Base-by-base conservation (phyloP, 1,139 yeast genomes). In the Pichia sp. region DNA sequence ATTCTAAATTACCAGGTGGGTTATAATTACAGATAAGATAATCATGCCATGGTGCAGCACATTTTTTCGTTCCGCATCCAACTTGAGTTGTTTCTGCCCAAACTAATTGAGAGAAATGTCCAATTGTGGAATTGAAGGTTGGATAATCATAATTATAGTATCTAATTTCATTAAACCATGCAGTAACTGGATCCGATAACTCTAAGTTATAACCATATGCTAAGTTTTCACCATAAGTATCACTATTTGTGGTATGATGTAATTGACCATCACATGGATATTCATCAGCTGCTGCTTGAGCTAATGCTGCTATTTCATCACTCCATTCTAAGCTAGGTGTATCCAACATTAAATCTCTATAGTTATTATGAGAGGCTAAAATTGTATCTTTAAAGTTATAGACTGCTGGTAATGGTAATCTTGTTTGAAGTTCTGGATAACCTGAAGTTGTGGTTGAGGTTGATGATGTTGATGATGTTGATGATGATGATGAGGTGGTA, bases 191-290 rank as follows among this genome's bases (percentile, higher is more conserved):
- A 45, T 79, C 86, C 31, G 74, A 72, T 38, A 74, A 68, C 42
- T 75, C 55, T 70, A 76, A 79, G 45, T 75, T 58, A 70, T 75
- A 79, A 53, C 96, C 96, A 51, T 80, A 73, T 50, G 95, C 96
- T 66, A 90, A 76, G 76, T 90, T 90, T 73, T 90, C 96, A 66
- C 96, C 96, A 71, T 81, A 83, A 9, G 22, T 28, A 46, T 93
- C 87, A 53, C 87, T 88, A 52, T 62, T 45, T 72, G 79, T 85
- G 48, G 95, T 83, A 73, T 90, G 96, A 39, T 72, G 70, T 68
- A 89, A 79, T 16, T 64, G 60, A 53, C 87, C 86, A 25, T 59
- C 54, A 72, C 96, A 89, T 67, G 79, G 79, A 70, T 83, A 87
- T 50, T 71, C 64, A 69, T 81, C 79, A 45, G 91, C 90, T 68